Percentiles rank a stretch among this genome's conserved stretches.
Evolutionary conservation across 2,329 filamentous ascomycete species (phyloP).

Genomic region (Microsporum ferrugineum): DNA sequence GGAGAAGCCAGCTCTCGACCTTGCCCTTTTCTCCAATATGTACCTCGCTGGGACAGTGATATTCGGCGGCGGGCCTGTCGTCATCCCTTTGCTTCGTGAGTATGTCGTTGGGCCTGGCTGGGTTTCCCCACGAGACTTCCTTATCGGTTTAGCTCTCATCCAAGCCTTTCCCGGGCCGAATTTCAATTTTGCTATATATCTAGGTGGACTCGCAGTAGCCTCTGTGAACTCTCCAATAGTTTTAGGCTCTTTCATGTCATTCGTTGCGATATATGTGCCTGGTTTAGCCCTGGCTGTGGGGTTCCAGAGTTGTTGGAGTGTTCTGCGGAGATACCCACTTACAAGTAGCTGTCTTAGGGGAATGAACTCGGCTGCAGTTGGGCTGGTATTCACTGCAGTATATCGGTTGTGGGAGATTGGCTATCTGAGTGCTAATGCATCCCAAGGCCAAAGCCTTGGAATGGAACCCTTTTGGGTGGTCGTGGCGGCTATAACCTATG

Average conservation of each 20-base stretch:
- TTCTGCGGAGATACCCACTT: slow-evolving; percentile 36
- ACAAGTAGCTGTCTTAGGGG: slow-evolving; percentile 44
- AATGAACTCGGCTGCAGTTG: slow-evolving; percentile 50
- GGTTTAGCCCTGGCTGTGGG: slow-evolving; percentile 26
- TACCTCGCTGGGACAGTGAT: slow-evolving; percentile 62
- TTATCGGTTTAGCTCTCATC: slow-evolving; percentile 60
- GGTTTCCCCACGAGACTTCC: slow-evolving; percentile 59
- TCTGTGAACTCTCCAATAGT: slow-evolving; percentile 23
- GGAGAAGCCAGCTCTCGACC: slow-evolving; percentile 36
- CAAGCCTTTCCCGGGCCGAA: slow-evolving; percentile 56
- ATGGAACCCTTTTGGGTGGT: slow-evolving; percentile 55
- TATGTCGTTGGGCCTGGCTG: slow-evolving; percentile 55
- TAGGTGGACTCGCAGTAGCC: slow-evolving; percentile 42
- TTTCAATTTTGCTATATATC: slow-evolving; percentile 44
- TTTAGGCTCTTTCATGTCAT: slow-evolving; percentile 43
- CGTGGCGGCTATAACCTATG: slow-evolving; percentile 42
- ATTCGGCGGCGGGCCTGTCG: slow-evolving; percentile 54
- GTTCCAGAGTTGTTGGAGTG: slow-evolving; percentile 44
- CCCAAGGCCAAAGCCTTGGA: slow-evolving; percentile 42
- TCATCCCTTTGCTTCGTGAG: slow-evolving; percentile 51
- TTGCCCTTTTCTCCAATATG: slow-evolving; percentile 58
- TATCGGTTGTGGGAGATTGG: slow-evolving; percentile 54
- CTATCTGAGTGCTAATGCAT: slow-evolving; percentile 41
- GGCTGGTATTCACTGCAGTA: slow-evolving; percentile 53
- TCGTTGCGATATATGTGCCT: slow-evolving; percentile 33